A percentile compares a stretch with the other conserved stretches of the same genome.
phyloP scores from a whole-genome alignment of 1,139 yeast genomes.

The Sugiyamaella sp. region DNA sequence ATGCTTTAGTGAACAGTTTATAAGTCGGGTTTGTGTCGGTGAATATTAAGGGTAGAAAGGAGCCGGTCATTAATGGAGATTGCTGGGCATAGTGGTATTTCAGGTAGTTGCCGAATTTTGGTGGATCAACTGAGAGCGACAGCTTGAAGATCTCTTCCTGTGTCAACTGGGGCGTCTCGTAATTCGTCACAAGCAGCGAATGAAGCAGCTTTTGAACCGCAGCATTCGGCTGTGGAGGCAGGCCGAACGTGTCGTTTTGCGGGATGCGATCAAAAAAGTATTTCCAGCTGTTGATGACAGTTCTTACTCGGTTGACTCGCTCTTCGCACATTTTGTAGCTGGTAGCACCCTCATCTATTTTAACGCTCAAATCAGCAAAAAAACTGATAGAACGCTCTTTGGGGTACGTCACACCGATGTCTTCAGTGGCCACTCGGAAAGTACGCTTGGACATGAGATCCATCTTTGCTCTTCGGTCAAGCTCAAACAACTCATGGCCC shows the following conservation, averaged over 20 bases:
- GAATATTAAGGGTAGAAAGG: constrained; percentile 62
- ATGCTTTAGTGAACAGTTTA: constrained; percentile 55
- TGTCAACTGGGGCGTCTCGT: constrained; percentile 34
- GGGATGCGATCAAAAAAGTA: constrained; percentile 54
- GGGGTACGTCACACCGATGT: constrained; percentile 76
- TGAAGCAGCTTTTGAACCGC: constrained; percentile 43
- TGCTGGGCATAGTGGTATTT: constrained; percentile 48
- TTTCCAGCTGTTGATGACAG: constrained; percentile 83
- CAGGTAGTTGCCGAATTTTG: constrained; percentile 48
- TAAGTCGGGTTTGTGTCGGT: constrained; percentile 57
- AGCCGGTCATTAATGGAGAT: constrained; percentile 57
- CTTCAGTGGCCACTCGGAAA: constrained; percentile 86
- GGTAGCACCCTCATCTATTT: constrained; percentile 36
- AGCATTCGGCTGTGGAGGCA: constrained; percentile 39
- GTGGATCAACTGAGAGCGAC: constrained; percentile 53
- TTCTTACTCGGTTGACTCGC: constrained; percentile 67
- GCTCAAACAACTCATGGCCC: constrained; percentile 92
- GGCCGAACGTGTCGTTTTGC: constrained; percentile 44
- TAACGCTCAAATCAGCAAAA: constrained; percentile 78
- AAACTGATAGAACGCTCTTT: constrained; percentile 84
- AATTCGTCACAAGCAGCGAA: constrained; percentile 40
- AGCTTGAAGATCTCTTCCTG: constrained; percentile 41
- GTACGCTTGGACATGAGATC: constrained; percentile 52
- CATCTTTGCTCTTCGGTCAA: constrained; percentile 72
- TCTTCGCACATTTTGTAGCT: constrained; percentile 63